These are phyloP conservation scores for Gloeopeniophorella convolvens DNA, from an alignment of 768 basidiomycete genomes.

Conservation along the genomic window DNA sequence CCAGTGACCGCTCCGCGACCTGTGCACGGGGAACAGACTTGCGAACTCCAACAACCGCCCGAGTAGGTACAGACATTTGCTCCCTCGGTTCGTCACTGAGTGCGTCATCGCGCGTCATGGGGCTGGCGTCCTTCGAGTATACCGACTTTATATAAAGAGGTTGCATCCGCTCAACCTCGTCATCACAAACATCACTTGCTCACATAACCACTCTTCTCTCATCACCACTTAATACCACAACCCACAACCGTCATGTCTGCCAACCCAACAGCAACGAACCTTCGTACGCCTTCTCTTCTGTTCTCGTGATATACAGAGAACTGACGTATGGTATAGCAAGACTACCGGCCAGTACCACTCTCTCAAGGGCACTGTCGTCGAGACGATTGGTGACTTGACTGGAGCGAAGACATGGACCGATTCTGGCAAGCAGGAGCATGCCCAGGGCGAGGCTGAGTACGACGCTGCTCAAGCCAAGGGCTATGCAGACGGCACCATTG, in stretches of 20 bases:
- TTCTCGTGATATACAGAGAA: not conserved
- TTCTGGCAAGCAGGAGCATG: conserved; percentile 46
- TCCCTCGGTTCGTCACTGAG: conserved; percentile 7
- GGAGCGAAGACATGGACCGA: conserved; percentile 38
- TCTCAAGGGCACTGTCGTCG: conserved; percentile 33
- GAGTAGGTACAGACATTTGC: not conserved
- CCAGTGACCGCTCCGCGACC: too few species aligned
- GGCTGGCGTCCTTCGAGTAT: not conserved
- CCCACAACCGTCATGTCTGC: too few species aligned
- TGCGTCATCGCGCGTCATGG: conserved; percentile 3
- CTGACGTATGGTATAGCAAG: conserved; percentile 25
- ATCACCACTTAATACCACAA: too few species aligned
- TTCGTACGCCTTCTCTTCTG: conserved; percentile 3
- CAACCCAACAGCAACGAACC: conserved; percentile 13
- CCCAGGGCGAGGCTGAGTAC: conserved; percentile 40
- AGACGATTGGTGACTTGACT: conserved; percentile 37
- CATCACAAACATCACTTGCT: too few species aligned
- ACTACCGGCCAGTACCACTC: conserved; percentile 35
- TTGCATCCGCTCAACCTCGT: too few species aligned
- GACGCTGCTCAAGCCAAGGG: conserved; percentile 42
- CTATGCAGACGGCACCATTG: conserved; percentile 42
- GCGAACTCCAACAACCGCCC: not conserved
- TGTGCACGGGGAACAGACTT: too few species aligned
- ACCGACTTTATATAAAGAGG: conserved; percentile 1
- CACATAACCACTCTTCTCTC: too few species aligned